A percentile compares a stretch with the other conserved stretches of the same genome.
Evolutionary conservation across 805 yeast species (phyloP).

Genomic region (Wilhelminamyces savonicus): DNA sequence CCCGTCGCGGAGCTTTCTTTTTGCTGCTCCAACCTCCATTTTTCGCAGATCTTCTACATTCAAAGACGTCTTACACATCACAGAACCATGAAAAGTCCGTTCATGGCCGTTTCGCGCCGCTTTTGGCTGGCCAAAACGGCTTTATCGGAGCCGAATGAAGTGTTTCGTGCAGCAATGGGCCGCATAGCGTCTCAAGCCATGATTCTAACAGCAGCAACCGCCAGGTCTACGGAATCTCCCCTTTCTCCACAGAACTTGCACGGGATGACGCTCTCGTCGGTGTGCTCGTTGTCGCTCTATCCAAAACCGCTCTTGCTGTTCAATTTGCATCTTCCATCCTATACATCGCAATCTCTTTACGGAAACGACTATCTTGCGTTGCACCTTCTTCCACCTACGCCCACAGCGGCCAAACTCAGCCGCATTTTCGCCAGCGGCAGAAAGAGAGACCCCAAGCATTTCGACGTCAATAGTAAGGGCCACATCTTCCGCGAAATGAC

Average conservation of each 20-base stretch:
- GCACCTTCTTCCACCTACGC: constrained; percentile 65
- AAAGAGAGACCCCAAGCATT: constrained; percentile 37
- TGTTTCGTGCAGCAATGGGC: too few relatives aligned
- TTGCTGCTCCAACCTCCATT: too few relatives aligned
- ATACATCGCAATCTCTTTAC: constrained; percentile 66
- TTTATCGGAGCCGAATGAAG: too few relatives aligned
- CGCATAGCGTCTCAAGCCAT: constrained; percentile 28
- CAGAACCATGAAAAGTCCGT: too few relatives aligned
- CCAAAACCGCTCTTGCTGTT: constrained; percentile 80
- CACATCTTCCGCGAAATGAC: constrained; percentile 38
- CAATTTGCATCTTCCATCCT: constrained; percentile 81
- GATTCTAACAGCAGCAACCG: constrained; percentile 33
- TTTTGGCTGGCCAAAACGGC: too few relatives aligned
- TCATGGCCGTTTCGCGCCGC: too few relatives aligned
- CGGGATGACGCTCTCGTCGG: constrained; percentile 85
- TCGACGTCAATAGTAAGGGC: too few relatives aligned
- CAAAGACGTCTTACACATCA: too few relatives aligned
- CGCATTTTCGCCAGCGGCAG: constrained; percentile 55
- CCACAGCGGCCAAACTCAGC: constrained; percentile 51
- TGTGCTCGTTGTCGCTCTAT: constrained; percentile 69
- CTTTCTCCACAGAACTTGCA: constrained; percentile 16
- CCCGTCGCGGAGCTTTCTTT: too few relatives aligned
- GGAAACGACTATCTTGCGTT: constrained; percentile 56
- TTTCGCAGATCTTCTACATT: too few relatives aligned
- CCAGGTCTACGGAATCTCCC: constrained; percentile 2